These are phyloP conservation scores for Suhomyces atakaporum DNA, from an alignment of 1,139 yeast genomes.

Conservation along the genomic window DNA sequence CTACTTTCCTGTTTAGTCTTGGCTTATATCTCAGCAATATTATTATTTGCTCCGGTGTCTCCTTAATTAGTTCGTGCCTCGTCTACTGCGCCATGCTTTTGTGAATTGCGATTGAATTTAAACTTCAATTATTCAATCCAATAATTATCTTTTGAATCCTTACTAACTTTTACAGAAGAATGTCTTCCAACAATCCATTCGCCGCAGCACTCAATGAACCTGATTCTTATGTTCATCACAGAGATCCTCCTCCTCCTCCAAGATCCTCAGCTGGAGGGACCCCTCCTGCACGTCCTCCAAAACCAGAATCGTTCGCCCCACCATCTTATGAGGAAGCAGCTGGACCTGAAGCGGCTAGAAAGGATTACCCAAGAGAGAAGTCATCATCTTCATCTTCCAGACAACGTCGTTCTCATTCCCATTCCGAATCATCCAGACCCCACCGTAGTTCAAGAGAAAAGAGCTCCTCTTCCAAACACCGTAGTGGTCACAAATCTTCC, in stretches of 20 bases:
- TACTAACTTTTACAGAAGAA: slow-evolving; percentile 38
- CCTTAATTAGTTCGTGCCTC: not conserved
- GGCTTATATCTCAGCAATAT: not conserved
- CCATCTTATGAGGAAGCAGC: slow-evolving; percentile 76
- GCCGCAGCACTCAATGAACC: slow-evolving; percentile 48
- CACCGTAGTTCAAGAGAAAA: slow-evolving; percentile 15
- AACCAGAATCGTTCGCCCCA: slow-evolving; percentile 37
- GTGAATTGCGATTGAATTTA: slow-evolving; percentile 1
- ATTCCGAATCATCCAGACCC: slow-evolving; percentile 16
- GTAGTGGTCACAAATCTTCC: slow-evolving; percentile 16
- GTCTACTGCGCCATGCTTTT: slow-evolving; percentile 2
- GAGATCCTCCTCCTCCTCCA: slow-evolving; percentile 39
- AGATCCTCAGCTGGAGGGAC: slow-evolving; percentile 16
- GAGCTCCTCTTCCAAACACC: slow-evolving; percentile 12
- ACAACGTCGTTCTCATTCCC: slow-evolving; percentile 19
- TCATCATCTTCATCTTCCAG: slow-evolving; percentile 24
- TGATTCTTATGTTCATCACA: slow-evolving; percentile 36
- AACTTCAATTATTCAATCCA: not conserved
- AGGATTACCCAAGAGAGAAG: slow-evolving; percentile 57
- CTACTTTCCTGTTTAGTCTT: not conserved
- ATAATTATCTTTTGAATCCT: not conserved
- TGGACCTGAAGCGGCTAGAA: slow-evolving; percentile 42
- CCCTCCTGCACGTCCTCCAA: slow-evolving; percentile 39
- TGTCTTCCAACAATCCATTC: slow-evolving; percentile 61
- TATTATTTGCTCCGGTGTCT: slow-evolving; percentile 1